phyloP scores from a whole-genome alignment of 164 flowering plant species.

The Umbellularia californica region DNA sequence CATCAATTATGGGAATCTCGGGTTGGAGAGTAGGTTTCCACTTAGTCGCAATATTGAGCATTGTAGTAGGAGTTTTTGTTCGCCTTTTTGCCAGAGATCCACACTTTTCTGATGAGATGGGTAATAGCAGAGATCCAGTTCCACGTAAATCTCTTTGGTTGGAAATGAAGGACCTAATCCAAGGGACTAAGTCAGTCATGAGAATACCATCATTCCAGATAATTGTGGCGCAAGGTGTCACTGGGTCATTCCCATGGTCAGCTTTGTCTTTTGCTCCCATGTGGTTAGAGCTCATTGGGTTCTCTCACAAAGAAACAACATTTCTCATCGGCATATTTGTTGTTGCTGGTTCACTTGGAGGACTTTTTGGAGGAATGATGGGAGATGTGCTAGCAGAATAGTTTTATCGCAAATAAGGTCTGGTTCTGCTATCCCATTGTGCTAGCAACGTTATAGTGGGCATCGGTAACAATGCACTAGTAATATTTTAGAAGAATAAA shows the following conservation, averaged over 20 bases:
- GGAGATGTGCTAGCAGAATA: constrained; percentile 86
- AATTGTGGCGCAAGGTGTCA: constrained; percentile 86
- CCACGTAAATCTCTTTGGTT: constrained; percentile 31
- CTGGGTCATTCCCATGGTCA: constrained; percentile 94
- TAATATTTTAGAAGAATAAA: no score
- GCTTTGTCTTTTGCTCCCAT: constrained; percentile 86
- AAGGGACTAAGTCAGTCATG: constrained; percentile 72
- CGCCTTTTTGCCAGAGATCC: constrained; percentile 69
- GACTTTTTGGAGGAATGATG: constrained; percentile 82
- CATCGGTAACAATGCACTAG: no score
- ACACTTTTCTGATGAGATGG: constrained; percentile 32
- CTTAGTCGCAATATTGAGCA: constrained; percentile 67
- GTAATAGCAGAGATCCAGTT: constrained; percentile 12
- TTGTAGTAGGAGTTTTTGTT: constrained; percentile 60
- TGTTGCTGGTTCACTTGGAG: constrained; percentile 69
- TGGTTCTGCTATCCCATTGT: constrained; percentile 79
- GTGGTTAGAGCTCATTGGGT: constrained; percentile 93
- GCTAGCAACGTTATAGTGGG: no score
- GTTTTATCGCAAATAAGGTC: constrained; percentile 83
- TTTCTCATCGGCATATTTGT: constrained; percentile 56
- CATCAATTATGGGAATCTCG: constrained; percentile 64
- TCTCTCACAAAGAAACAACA: constrained; percentile 73
- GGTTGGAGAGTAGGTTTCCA: constrained; percentile 92
- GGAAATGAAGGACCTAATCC: constrained; percentile 53
- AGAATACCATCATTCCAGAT: constrained; percentile 78